Percentiles rank a stretch among this genome's conserved stretches.
phyloP scores from a whole-genome alignment of 768 basidiomycete species.

The Daedaleopsis nitida region DNA sequence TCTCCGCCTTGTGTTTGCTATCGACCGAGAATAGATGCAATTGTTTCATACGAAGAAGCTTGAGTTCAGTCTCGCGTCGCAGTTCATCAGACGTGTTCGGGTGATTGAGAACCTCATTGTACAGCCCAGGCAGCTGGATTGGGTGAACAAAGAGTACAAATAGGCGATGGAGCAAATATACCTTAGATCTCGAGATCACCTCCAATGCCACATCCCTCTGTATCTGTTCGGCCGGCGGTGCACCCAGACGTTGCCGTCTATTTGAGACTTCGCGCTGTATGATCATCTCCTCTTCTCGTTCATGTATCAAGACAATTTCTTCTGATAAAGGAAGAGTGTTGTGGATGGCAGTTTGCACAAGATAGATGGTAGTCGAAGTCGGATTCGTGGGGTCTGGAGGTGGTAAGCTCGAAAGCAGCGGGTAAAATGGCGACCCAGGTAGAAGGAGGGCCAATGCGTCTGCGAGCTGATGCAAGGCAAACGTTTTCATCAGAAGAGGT shows the following conservation, averaged over 20 bases:
- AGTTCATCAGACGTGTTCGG: slow-evolving; percentile 76
- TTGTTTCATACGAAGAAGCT: slow-evolving; percentile 67
- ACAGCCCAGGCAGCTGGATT: slow-evolving; percentile 65
- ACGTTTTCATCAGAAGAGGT: not conserved
- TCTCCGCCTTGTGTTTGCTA: slow-evolving; percentile 36
- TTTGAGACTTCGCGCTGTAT: slow-evolving; percentile 73
- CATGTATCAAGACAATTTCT: slow-evolving; percentile 67
- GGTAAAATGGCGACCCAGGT: slow-evolving; percentile 67
- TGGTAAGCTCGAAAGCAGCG: slow-evolving; percentile 66
- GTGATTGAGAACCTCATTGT: slow-evolving; percentile 81
- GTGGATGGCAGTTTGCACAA: slow-evolving; percentile 63
- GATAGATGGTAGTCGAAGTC: slow-evolving; percentile 55
- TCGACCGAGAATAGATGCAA: slow-evolving; percentile 59
- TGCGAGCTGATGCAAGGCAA: slow-evolving; percentile 51
- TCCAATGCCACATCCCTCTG: slow-evolving; percentile 68
- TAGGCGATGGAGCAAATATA: slow-evolving; percentile 28
- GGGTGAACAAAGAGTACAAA: not conserved
- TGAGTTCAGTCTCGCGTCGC: slow-evolving; percentile 77
- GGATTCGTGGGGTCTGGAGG: slow-evolving; percentile 79
- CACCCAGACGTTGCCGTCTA: slow-evolving; percentile 76
- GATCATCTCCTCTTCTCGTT: slow-evolving; percentile 59
- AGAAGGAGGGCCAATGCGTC: slow-evolving; percentile 69
- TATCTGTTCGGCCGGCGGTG: slow-evolving; percentile 58
- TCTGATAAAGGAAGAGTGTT: slow-evolving; percentile 71
- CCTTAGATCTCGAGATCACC: slow-evolving; percentile 62